A percentile compares a stretch with the other conserved stretches of the same genome.
Evolutionary conservation across 306 rosid genomes (phyloP).

Genomic region (Citrullus amarus): DNA sequence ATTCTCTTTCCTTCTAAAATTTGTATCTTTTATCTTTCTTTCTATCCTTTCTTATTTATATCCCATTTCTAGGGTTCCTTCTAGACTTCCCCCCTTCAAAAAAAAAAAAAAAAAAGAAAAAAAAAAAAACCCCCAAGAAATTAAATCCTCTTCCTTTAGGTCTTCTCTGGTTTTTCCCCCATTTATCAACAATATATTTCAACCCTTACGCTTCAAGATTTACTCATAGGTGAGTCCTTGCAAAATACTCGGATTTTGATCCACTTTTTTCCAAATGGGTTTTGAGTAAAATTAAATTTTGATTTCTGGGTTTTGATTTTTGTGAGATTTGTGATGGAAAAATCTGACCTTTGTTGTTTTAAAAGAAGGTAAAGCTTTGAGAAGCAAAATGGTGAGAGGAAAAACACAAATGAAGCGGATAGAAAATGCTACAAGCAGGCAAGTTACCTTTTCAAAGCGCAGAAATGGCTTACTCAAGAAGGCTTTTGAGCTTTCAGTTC

Average conservation of each 20-base stretch:
- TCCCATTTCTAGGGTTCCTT: conserved; percentile 13
- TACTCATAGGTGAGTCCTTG: not conserved
- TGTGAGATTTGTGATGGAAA: not conserved
- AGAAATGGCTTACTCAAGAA: conserved; percentile 84
- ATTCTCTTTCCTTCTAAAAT: conserved; percentile 3
- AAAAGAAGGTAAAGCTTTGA: not conserved
- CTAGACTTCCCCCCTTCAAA: not conserved
- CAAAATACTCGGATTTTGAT: not conserved
- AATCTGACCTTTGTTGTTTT: not conserved
- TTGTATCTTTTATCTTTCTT: not conserved
- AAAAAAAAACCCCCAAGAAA: not conserved
- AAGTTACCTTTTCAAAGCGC: conserved; percentile 82
- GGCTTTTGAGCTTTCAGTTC: conserved; percentile 83
- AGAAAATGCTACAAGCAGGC: conserved; percentile 76
- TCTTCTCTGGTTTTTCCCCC: too few species aligned
- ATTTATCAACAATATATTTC: too few species aligned
- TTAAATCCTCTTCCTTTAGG: not conserved
- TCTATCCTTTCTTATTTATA: conserved; percentile 1
- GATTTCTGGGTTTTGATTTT: not conserved
- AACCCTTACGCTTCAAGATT: too few species aligned
- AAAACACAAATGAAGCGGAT: conserved; percentile 91
- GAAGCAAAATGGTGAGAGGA: conserved; percentile 60
- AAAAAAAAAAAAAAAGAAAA: not conserved
- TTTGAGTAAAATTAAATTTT: not conserved
- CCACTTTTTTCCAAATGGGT: conserved; percentile 3